phyloP scores from a whole-genome alignment of 176 grass and related monocot species.

The Oryza brachyantha region DNA sequence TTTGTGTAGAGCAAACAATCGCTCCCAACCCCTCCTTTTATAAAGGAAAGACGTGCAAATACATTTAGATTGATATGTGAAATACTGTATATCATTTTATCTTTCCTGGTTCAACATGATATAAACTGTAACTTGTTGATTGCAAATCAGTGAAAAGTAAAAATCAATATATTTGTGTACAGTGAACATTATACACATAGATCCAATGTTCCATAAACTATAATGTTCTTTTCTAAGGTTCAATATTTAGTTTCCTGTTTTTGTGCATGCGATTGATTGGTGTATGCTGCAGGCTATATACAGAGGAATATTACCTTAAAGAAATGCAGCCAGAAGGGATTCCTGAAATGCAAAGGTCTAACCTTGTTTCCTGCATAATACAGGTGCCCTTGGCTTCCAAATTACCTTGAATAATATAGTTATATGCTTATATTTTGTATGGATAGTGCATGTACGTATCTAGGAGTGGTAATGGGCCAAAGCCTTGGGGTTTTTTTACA shows the following conservation, averaged over 20 bases:
- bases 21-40: background rate
- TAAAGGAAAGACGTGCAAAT: background rate
- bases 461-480: no score
- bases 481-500: no score
- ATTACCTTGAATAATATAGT: constrained; percentile 3
- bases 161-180: background rate
- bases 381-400: constrained; percentile 56
- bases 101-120: background rate
- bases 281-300: constrained; percentile 73
- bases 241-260: background rate
- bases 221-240: background rate
- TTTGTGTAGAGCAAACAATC: background rate
- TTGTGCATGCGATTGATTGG: constrained; percentile 23
- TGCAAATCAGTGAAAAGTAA: background rate
- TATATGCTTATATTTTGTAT: background rate
- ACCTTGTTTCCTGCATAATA: constrained; percentile 88
- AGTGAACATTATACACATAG: background rate
- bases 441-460: background rate
- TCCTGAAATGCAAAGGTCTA: constrained; percentile 97
- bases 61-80: background rate
- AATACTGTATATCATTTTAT: background rate
- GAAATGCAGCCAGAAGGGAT: constrained; percentile 90
- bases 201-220: background rate
- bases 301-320: constrained; percentile 88
- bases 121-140: background rate